Base-by-base conservation (phyloP, 371 early-diverging fungal species). In the Saksenaea oblongispora region DNA sequence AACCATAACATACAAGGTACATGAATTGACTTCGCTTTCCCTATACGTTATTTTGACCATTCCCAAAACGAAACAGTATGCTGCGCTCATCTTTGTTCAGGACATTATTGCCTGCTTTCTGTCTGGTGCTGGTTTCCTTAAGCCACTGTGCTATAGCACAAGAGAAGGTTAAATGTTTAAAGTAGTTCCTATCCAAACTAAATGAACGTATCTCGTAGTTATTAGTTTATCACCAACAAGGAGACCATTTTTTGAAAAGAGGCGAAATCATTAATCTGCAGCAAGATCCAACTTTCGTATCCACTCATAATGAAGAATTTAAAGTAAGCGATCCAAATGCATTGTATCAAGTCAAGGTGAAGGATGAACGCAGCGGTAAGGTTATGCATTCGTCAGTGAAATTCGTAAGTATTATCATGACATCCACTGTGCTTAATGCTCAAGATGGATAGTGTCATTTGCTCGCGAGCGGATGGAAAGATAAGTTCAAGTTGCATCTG, bases 291-390 rank as follows among this genome's bases (percentile, higher is more conserved):
- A 39, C 35, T 17, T 70, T 60, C 27, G 51, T 54, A 15, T 15
- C 61, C 26, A 63, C 18, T 35, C 39, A 34, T 27, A 51, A 26
- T 18, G 54, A 28, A 28, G 15, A 26, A 59, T 44, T 39, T 4
- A 15, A 28, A 18, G 44, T 57, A 37, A 56, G 55, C 35, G 14
- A 59, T 22, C 24, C 41, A 8, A 41, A 56, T 26, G 27, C 41
- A 35, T 37, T 70, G 22, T 70, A 70, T 37, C 65, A 70, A 55
- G 54, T 70, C 36, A 70, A 70, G 39, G 60, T 70, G 42, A 54
- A 56, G 28, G 57, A 70, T 17, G 69, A 69, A 58, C 34, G 42
- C 3, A 69, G 64, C 34, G 64, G 61, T 26, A 42, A 47, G 3
- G 41, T 57, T 34, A 57, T 56, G 18, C 28, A 42, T 15, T 31